Evolutionary conservation across 768 basidiomycete genomes (phyloP).

Genomic region (Ephemerocybe angulata): DNA sequence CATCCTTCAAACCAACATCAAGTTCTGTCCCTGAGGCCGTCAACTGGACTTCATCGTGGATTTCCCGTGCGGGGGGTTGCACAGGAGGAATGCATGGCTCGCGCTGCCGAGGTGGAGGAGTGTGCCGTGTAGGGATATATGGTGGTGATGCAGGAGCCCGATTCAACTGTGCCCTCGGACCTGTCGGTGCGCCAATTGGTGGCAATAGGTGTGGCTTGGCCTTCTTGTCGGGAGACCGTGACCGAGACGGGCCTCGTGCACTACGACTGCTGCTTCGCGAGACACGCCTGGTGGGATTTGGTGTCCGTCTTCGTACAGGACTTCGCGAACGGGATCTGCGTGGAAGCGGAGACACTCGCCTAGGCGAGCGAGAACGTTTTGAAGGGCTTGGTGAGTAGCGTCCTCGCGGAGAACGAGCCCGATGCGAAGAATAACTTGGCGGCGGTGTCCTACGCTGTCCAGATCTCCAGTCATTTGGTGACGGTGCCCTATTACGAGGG

Average conservation of each 20-base stretch:
- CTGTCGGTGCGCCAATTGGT: neutral
- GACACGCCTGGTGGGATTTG: constrained; percentile 1
- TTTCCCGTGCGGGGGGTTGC: neutral
- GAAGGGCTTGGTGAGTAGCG: constrained; percentile 11
- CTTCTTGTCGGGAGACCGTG: constrained; percentile 1
- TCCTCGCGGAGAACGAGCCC: constrained; percentile 7
- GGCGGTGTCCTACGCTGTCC: constrained; percentile 14
- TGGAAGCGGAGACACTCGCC: neutral
- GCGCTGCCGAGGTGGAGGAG: too few relatives aligned
- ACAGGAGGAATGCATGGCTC: neutral
- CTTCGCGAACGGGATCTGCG: neutral
- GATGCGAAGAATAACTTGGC: too few relatives aligned
- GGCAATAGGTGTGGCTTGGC: neutral
- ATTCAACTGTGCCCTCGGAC: neutral
- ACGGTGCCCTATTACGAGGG: too few relatives aligned
- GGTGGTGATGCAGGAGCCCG: neutral
- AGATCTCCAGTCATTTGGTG: neutral
- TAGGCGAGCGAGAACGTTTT: constrained; percentile 8
- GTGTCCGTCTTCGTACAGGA: neutral
- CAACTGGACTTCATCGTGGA: neutral
- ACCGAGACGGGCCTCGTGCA: neutral
- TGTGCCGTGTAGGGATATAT: neutral
- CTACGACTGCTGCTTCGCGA: neutral
- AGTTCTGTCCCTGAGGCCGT: neutral
- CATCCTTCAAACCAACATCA: neutral